phyloP scores from a whole-genome alignment of 2,329 filamentous ascomycete species.

The Calonectria pseudoreteaudii region DNA sequence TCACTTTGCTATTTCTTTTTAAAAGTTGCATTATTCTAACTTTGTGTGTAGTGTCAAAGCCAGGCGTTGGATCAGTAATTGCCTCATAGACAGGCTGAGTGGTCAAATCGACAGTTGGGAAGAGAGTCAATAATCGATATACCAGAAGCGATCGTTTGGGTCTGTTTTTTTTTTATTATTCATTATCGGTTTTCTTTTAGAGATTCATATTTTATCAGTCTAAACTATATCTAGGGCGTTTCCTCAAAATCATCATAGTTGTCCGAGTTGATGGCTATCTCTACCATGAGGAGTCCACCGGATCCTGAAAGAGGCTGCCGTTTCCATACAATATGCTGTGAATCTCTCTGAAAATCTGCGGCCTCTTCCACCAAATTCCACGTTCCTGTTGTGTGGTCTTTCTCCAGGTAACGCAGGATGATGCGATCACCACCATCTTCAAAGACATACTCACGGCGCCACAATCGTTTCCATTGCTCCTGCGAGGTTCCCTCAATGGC shows the following conservation, averaged over 20 bases:
- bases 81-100: neutral
- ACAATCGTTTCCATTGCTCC: conserved; percentile 48
- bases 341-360: conserved; percentile 22
- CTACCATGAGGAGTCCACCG: conserved; percentile 31
- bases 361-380: conserved; percentile 37
- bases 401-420: conserved; percentile 46
- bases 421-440: conserved; percentile 49
- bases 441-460: conserved; percentile 49
- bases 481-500: conserved; percentile 39
- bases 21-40: conserved; percentile 1
- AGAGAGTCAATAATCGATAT: neutral
- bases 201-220: neutral
- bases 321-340: conserved; percentile 29
- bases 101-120: neutral
- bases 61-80: conserved; percentile 34
- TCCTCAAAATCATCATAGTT: too few species aligned
- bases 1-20: too few species aligned
- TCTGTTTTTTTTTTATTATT: neutral
- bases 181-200: neutral
- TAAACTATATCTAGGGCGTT: neutral
- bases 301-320: conserved; percentile 28
- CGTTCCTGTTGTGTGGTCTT: conserved; percentile 25
- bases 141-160: neutral
- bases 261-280: conserved; percentile 22
- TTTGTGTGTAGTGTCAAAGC: conserved; percentile 31